Conservation (phyloP, 2,329 filamentous ascomycete species). For the Pseudovirgaria hyperparasitica region DNA sequence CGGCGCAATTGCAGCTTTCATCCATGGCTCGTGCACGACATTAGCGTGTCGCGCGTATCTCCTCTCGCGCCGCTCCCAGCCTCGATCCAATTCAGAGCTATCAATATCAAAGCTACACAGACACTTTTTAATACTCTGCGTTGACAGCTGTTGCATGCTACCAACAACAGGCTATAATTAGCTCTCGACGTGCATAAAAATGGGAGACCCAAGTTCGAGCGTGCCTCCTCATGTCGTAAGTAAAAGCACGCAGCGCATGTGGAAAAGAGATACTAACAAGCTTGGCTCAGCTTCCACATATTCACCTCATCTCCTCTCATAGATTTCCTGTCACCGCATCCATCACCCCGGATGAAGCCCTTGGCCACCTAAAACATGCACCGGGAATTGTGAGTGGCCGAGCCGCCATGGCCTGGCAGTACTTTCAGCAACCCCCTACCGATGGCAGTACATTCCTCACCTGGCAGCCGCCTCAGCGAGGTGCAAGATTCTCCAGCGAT, state of each 20-base stretch:
- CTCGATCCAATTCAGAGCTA: too few relatives aligned
- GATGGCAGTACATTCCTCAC: constrained; percentile 75
- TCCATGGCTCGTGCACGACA: too few relatives aligned
- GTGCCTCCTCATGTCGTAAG: constrained; percentile 5
- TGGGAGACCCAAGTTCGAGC: constrained; percentile 6
- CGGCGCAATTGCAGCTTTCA: too few relatives aligned
- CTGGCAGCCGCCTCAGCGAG: constrained; percentile 67
- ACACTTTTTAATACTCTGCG: too few relatives aligned
- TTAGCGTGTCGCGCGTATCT: too few relatives aligned
- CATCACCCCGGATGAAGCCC: constrained; percentile 63
- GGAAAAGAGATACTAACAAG: constrained; percentile 3
- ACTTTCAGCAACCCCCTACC: constrained; percentile 60
- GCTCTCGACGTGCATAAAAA: too few relatives aligned
- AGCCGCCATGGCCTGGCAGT: constrained; percentile 87
- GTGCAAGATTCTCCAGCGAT: constrained; percentile 73
- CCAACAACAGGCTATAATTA: too few relatives aligned
- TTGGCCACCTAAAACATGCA: constrained; percentile 71
- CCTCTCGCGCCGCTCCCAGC: too few relatives aligned
- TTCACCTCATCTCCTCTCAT: constrained; percentile 78
- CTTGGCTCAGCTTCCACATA: constrained; percentile 57
- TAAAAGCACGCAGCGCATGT: constrained; percentile 2
- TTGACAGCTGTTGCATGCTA: too few relatives aligned
- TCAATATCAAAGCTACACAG: too few relatives aligned
- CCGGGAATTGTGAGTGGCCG: constrained; percentile 75
- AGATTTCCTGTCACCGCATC: constrained; percentile 63